These are phyloP conservation scores for Ministeria vibrans DNA, from an alignment of 78 protist species.

Conservation along the genomic window DNA sequence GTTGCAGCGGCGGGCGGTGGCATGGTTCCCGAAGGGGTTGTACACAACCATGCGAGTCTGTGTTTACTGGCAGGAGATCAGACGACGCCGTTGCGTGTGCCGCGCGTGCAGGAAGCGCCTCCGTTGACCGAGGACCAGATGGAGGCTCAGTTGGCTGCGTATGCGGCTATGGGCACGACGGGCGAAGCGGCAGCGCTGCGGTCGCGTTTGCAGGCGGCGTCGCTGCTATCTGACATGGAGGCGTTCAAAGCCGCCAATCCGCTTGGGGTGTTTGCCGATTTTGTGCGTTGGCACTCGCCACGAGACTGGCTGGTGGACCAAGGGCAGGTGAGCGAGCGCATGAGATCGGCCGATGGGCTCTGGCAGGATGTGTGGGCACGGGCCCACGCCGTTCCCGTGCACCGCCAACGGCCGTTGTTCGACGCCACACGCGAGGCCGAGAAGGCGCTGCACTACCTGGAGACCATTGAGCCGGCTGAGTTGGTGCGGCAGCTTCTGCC, in stretches of 20 bases:
- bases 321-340: background rate
- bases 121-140: conserved; percentile 33
- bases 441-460: background rate
- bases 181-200: conserved; percentile 4
- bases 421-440: background rate
- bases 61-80: background rate
- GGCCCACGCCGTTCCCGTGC: conserved; percentile 7
- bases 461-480: background rate
- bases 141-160: background rate
- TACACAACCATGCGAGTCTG: background rate
- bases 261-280: conserved; percentile 14
- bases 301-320: conserved; percentile 20
- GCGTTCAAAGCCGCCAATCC: conserved; percentile 65
- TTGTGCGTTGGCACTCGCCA: conserved; percentile 55
- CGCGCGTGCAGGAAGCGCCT: background rate
- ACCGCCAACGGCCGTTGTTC: conserved; percentile 15
- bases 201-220: conserved; percentile 14
- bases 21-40: background rate
- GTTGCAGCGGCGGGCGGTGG: background rate
- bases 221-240: conserved; percentile 29
- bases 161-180: background rate
- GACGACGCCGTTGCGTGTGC: background rate
- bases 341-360: background rate
- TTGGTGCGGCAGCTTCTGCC: background rate
- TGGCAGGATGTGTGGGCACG: background rate